Evolutionary conservation across 75 land plant genomes (phyloP).

Genomic region (Cunninghamia lanceolata): DNA sequence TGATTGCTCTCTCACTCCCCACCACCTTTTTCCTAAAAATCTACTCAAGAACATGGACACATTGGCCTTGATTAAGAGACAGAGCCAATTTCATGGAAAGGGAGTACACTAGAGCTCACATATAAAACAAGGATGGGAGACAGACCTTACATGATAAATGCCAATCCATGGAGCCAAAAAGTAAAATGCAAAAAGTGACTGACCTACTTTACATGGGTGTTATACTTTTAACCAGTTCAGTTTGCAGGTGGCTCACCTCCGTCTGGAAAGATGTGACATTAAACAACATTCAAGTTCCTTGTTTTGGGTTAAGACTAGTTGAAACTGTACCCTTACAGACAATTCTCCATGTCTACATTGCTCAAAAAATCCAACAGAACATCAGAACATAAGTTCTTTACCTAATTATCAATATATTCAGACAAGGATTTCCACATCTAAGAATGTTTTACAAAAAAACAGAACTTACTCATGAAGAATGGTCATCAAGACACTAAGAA

Average conservation of each 20-base stretch:
- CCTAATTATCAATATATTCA: neutral
- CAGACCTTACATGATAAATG: neutral
- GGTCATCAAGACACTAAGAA: neutral
- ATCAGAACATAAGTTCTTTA: neutral
- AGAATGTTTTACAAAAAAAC: neutral
- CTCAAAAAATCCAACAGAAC: neutral
- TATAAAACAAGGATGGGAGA: neutral
- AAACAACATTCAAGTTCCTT: neutral
- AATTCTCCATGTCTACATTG: neutral
- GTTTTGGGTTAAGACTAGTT: neutral
- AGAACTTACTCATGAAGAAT: neutral
- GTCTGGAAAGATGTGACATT: neutral
- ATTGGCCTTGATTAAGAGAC: slow-evolving; percentile 8
- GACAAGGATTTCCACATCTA: neutral
- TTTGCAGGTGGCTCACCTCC: neutral
- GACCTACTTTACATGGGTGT: neutral
- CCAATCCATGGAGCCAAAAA: neutral
- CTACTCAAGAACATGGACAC: neutral
- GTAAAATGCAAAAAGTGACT: neutral
- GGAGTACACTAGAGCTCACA: neutral
- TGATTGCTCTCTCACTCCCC: neutral
- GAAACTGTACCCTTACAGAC: neutral
- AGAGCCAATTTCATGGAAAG: neutral
- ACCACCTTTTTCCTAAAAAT: neutral
- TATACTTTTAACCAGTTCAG: slow-evolving; percentile 1